phyloP scores from a whole-genome alignment of 441 rosid genomes.

The Arabidopsis lyrata region DNA sequence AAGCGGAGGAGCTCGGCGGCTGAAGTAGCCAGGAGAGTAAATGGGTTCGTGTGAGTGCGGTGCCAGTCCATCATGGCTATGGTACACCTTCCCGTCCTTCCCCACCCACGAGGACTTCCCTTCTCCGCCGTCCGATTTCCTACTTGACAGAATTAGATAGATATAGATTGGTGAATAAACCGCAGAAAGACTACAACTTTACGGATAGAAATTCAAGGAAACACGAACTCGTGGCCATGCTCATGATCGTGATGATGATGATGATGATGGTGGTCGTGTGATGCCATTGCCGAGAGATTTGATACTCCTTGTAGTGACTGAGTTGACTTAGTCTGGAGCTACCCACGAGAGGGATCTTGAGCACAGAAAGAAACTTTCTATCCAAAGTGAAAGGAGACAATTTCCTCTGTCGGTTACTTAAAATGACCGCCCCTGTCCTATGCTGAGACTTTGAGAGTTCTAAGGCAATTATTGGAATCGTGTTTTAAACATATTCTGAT shows the following conservation, averaged over 20 bases:
- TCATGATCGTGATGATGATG: conserved; percentile 51
- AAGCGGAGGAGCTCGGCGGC: conserved; percentile 89
- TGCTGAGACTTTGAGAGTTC: background rate
- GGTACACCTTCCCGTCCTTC: conserved; percentile 80
- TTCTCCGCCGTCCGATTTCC: conserved; percentile 38
- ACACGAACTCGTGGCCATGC: conserved; percentile 41
- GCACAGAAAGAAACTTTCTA: background rate
- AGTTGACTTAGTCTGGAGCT: conserved; percentile 28
- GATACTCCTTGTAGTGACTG: background rate
- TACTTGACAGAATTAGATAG: conserved; percentile 20
- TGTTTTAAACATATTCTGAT: background rate
- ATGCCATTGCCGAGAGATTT: conserved; percentile 57
- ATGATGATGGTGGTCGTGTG: conserved; percentile 48
- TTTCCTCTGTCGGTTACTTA: background rate
- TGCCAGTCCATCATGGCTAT: conserved; percentile 97
- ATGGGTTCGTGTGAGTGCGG: conserved; percentile 98
- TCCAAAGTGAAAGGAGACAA: background rate
- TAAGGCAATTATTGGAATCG: too few species aligned
- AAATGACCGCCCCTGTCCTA: background rate
- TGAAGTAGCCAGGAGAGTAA: conserved; percentile 93
- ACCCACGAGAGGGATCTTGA: background rate
- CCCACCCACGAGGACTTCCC: conserved; percentile 67
- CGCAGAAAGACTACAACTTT: conserved; percentile 21
- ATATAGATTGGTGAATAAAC: background rate
- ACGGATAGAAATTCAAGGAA: background rate